These are phyloP conservation scores for Ophiostoma ulmi DNA, from an alignment of 2,329 filamentous ascomycete genomes.

Conservation along the genomic window DNA sequence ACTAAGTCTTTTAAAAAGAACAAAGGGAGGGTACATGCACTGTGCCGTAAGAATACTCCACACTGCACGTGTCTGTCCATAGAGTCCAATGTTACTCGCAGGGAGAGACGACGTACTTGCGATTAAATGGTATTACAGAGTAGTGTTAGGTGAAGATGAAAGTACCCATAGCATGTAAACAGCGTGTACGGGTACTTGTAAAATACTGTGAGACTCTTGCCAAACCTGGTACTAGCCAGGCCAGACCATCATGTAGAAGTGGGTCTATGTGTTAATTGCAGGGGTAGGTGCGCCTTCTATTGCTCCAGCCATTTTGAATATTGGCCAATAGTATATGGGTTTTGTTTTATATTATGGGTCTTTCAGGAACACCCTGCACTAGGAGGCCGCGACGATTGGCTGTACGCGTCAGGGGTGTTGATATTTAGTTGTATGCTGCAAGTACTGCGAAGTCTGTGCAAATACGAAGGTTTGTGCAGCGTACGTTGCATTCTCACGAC, in stretches of 20 bases:
- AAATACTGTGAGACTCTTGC: neutral
- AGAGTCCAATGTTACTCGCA: constrained; percentile 2
- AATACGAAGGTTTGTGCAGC: neutral
- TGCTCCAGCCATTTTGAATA: neutral
- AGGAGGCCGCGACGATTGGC: neutral
- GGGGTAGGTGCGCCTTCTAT: neutral
- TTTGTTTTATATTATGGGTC: neutral
- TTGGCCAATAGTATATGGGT: neutral
- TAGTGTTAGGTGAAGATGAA: neutral
- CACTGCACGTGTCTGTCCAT: constrained; percentile 1
- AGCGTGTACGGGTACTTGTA: neutral
- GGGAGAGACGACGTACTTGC: neutral
- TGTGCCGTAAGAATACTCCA: neutral
- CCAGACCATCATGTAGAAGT: constrained; percentile 3
- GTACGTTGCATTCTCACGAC: constrained; percentile 2
- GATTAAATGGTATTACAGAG: no score
- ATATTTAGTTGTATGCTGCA: neutral
- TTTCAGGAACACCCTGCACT: constrained; percentile 14
- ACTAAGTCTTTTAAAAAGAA: neutral
- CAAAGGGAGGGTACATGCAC: constrained; percentile 1
- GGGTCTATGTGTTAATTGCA: neutral
- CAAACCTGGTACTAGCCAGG: neutral
- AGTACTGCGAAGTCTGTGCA: neutral
- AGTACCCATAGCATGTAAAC: neutral
- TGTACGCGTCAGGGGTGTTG: neutral